A percentile compares a stretch with the other conserved stretches of the same genome.
Conservation (phyloP, 1,139 yeast genomes). For the Pichia sp. region DNA sequence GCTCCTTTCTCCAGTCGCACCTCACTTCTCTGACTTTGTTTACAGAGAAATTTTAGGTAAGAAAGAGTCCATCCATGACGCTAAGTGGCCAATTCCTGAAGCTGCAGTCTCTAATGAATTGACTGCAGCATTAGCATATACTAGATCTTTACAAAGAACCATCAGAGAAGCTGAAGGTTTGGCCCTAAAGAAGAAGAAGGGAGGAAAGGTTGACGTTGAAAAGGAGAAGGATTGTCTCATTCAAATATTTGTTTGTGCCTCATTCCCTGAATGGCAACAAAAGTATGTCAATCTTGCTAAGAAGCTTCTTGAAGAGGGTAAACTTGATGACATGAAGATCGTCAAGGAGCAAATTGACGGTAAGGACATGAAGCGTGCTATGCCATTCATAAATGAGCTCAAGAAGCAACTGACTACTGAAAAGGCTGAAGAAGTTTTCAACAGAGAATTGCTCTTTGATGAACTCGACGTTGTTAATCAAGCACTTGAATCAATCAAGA, state of each 20-base stretch:
- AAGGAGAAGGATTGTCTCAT: constrained; percentile 64
- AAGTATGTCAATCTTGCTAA: constrained; percentile 78
- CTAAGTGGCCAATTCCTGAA: constrained; percentile 69
- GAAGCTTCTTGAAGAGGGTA: constrained; percentile 60
- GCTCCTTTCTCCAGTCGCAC: constrained; percentile 86
- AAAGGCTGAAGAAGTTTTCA: constrained; percentile 70
- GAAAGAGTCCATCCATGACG: constrained; percentile 54
- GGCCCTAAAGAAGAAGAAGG: constrained; percentile 86
- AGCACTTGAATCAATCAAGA: constrained; percentile 48
- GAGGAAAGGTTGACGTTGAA: constrained; percentile 69
- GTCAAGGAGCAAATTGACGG: constrained; percentile 55
- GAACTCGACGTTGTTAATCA: constrained; percentile 62
- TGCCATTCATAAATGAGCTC: constrained; percentile 89
- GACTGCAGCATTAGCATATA: constrained; percentile 67
- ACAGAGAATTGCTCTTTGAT: constrained; percentile 76
- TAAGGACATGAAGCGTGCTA: constrained; percentile 87
- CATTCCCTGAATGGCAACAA: constrained; percentile 97
- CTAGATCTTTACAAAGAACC: constrained; percentile 69
- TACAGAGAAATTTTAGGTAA: constrained; percentile 73
- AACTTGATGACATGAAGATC: constrained; percentile 53
- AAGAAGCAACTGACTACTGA: constrained; percentile 71
- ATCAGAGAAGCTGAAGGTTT: constrained; percentile 91
- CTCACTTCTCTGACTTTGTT: constrained; percentile 89
- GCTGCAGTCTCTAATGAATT: constrained; percentile 57
- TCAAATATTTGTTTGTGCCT: constrained; percentile 62